Evolutionary conservation across 495 filamentous ascomycete genomes (phyloP), one percentile per base, ranked within the genome.

Genomic region (Trichocladium uniseriatum): DNA sequence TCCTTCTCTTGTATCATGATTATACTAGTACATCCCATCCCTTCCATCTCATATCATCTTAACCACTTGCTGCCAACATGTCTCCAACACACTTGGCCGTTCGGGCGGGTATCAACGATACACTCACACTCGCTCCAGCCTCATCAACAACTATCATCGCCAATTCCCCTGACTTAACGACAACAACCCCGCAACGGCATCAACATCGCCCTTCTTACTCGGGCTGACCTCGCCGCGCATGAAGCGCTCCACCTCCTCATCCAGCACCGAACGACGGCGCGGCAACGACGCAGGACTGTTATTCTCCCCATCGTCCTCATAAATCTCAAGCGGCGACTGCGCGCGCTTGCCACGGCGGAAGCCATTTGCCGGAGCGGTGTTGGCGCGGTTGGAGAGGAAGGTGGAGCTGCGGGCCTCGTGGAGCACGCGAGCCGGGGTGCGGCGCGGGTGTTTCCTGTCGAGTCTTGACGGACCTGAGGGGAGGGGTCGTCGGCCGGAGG

Each of bases 121-220:
- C n/a, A n/a, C n/a, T n/a, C n/a, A n/a, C n/a, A n/a, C n/a, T n/a
- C n/a, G n/a, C n/a, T n/a, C n/a, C n/a, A n/a, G n/a, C n/a, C n/a
- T n/a, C n/a, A n/a, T n/a, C n/a, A n/a, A n/a, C n/a, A n/a, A n/a
- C n/a, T 36, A 41, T 16, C 43, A 73, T 24, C 69, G 65, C 75
- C 75, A 78, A 51, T 74, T 73, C 3, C 75, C 75, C 57, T 75
- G 70, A 44, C 72, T 89, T 46, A 94, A 68, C 21, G 81, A 85
- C 40, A 94, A 61, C 45, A 94, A 65, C 27, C 83, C 83, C 48
- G 88, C 86, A 22, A 91, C 78, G 50, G 84, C 87, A 61, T 89
- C 86, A 57, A 88, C 67, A 57, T 91, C 85, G 15, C 72, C 68
- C 45, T 78, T 76, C 55, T 76, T 76, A 54, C 75, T 83, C 6